These are phyloP conservation scores for Kodamaea nitidulidarum DNA, from an alignment of 805 yeast species.

Conservation along the genomic window DNA sequence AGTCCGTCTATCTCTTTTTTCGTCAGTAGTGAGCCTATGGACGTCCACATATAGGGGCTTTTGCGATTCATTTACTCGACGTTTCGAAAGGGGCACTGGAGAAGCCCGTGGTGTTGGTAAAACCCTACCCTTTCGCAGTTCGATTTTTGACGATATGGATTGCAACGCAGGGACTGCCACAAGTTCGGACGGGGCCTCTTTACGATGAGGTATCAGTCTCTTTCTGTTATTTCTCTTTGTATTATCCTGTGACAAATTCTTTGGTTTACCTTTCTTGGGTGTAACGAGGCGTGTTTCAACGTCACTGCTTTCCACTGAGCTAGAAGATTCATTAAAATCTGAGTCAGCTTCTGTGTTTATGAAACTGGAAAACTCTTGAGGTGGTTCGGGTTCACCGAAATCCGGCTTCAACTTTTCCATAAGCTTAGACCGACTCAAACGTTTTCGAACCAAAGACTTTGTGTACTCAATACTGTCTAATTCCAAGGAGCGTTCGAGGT, in stretches of 20 bases:
- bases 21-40: constrained; percentile 23
- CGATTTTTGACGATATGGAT: neutral
- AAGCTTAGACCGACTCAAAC: constrained; percentile 3
- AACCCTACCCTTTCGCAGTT: neutral
- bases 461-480: constrained; percentile 10
- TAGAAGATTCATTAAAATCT: neutral
- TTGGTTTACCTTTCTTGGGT: neutral
- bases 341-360: neutral
- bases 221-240: neutral
- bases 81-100: constrained; percentile 13
- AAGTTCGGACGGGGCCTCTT: too few relatives aligned
- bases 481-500: constrained; percentile 6
- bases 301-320: constrained; percentile 2
- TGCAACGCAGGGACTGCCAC: neutral
- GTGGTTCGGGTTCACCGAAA: neutral
- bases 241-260: neutral
- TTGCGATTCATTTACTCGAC: constrained; percentile 20
- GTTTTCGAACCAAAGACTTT: constrained; percentile 7
- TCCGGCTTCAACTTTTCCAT: neutral
- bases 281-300: neutral
- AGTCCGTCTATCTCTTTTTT: constrained; percentile 21
- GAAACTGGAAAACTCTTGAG: neutral
- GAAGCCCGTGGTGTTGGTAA: neutral
- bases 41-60: constrained; percentile 27
- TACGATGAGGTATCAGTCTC: too few relatives aligned